Conservation (phyloP, 1,284 basidiomycete genomes). For the Trametes hirsuta region DNA sequence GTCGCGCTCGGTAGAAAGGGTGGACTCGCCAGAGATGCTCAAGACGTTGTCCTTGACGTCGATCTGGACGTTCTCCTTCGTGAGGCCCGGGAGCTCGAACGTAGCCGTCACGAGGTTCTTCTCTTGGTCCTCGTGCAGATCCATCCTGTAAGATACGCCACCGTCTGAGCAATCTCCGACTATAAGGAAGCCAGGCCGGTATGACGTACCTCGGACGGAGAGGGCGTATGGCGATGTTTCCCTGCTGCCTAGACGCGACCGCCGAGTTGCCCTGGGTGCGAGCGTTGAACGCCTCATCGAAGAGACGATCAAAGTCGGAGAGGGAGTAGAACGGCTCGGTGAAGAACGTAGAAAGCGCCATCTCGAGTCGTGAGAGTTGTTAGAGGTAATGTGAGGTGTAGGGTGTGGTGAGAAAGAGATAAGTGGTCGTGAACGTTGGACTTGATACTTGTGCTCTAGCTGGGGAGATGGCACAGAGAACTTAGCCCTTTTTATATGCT, state of each 20-base stretch:
- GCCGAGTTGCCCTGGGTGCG: slow-evolving; percentile 11
- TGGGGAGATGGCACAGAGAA: slow-evolving; percentile 4
- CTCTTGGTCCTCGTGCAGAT: slow-evolving; percentile 46
- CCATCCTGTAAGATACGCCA: slow-evolving; percentile 41
- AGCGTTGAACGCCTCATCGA: slow-evolving; percentile 45
- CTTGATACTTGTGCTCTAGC: slow-evolving; percentile 22
- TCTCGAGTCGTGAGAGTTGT: slow-evolving; percentile 20
- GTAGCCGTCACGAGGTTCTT: slow-evolving; percentile 47
- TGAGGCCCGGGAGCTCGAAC: slow-evolving; percentile 54
- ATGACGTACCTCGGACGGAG: slow-evolving; percentile 33
- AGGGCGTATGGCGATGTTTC: slow-evolving; percentile 10
- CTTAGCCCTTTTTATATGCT: slow-evolving; percentile 3
- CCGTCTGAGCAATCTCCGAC: neutral
- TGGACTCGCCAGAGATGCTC: slow-evolving; percentile 46
- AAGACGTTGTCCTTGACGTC: slow-evolving; percentile 46
- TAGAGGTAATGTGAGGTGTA: slow-evolving; percentile 5
- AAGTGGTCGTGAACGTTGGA: slow-evolving; percentile 19
- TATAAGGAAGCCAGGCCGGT: neutral
- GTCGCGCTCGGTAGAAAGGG: slow-evolving; percentile 37
- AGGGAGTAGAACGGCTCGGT: slow-evolving; percentile 49
- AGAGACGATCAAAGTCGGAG: slow-evolving; percentile 47
- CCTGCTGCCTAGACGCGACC: slow-evolving; percentile 9
- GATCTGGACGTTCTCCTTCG: slow-evolving; percentile 44
- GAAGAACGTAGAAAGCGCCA: slow-evolving; percentile 31
- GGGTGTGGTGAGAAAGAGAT: slow-evolving; percentile 5